These are phyloP conservation scores for Dendrobium chrysotoxum DNA, from an alignment of 106 monocot genomes.

Conservation along the genomic window DNA sequence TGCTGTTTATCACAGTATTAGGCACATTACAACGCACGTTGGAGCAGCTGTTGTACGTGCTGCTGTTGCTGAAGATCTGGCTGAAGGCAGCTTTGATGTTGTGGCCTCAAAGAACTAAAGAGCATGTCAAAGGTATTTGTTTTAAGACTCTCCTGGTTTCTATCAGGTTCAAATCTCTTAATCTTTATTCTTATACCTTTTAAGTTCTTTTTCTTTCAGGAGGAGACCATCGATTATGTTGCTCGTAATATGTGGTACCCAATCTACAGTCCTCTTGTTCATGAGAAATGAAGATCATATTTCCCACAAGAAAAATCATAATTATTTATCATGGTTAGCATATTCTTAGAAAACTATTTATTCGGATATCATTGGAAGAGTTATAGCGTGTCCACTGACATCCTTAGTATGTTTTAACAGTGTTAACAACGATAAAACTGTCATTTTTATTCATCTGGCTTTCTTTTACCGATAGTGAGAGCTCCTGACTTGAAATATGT, in stretches of 20 bases:
- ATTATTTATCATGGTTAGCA: background rate
- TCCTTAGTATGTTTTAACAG: background rate
- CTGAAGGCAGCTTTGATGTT: conserved; percentile 63
- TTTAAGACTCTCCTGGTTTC: background rate
- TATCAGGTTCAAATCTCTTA: background rate
- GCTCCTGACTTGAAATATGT: too few species aligned
- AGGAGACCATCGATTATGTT: conserved; percentile 64
- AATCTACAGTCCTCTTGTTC: conserved; percentile 80
- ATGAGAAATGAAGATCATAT: conserved; percentile 48
- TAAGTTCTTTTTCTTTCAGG: conserved; percentile 34
- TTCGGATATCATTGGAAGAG: background rate
- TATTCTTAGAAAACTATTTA: background rate
- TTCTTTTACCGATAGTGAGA: too few species aligned
- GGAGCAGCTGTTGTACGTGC: conserved; percentile 74
- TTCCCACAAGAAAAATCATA: background rate
- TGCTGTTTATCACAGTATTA: conserved; percentile 45
- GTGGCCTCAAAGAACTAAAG: conserved; percentile 43
- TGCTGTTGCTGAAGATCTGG: conserved; percentile 79
- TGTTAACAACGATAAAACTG: background rate
- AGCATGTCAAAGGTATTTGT: conserved; percentile 75
- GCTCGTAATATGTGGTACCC: conserved; percentile 93
- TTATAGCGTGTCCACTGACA: background rate
- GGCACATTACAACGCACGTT: conserved; percentile 84
- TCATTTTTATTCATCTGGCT: background rate
- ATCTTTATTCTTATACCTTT: too few species aligned